phyloP scores from a whole-genome alignment of 2,329 filamentous ascomycete species.

The Diplodia sapinea region DNA sequence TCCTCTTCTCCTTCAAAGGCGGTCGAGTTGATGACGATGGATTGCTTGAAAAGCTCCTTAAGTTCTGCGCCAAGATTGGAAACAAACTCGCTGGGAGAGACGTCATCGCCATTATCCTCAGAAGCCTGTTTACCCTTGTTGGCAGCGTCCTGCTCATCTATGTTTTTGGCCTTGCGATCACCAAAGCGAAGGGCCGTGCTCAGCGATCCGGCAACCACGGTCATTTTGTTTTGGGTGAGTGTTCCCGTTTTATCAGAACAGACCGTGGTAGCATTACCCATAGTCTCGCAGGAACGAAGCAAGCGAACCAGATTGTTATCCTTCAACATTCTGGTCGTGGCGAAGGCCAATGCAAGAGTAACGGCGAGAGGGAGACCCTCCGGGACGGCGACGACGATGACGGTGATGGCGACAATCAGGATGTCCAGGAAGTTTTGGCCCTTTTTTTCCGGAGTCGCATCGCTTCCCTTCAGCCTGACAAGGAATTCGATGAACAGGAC shows the following conservation, averaged over 20 bases:
- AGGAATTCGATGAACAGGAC: constrained; percentile 87
- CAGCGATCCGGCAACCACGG: constrained; percentile 73
- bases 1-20: constrained; percentile 68
- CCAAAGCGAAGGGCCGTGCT: constrained; percentile 65
- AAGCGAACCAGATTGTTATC: constrained; percentile 74
- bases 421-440: constrained; percentile 72
- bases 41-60: constrained; percentile 65
- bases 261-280: constrained; percentile 75
- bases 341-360: constrained; percentile 70
- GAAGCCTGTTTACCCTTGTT: constrained; percentile 45
- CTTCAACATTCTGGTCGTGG: constrained; percentile 70
- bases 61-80: constrained; percentile 58
- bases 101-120: constrained; percentile 52
- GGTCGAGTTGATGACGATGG: constrained; percentile 51
- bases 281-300: constrained; percentile 71
- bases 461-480: constrained; percentile 65
- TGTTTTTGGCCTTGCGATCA: constrained; percentile 47
- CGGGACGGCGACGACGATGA: constrained; percentile 72
- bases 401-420: constrained; percentile 68
- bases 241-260: constrained; percentile 64
- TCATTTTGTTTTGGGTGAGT: constrained; percentile 62
- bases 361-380: constrained; percentile 71
- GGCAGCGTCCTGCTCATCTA: constrained; percentile 38
- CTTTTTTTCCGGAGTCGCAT: constrained; percentile 67
- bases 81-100: constrained; percentile 62